Evolutionary conservation across 2,329 filamentous ascomycete species (phyloP), one percentile per base, ranked within the genome.

Genomic region (Lasiodiplodia citricola): DNA sequence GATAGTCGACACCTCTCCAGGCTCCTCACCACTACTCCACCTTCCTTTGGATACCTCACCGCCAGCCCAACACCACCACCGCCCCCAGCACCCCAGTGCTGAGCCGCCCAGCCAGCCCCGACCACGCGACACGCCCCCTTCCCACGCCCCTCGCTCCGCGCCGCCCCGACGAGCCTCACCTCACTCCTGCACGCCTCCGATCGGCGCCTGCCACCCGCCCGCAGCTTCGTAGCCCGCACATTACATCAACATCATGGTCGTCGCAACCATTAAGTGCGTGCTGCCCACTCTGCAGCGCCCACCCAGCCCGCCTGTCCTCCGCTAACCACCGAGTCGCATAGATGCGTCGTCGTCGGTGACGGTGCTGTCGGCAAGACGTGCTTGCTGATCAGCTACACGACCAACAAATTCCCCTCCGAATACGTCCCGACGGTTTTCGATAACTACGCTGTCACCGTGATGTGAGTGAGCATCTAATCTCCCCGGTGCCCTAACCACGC

Each of bases 331-430:
- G 41, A 58, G 28, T 60, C 38, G 28, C 69, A 51, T 72, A 99
- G 96, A 85, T 99, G 96, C 85, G 96, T 99, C 78, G 96, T 99
- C 75, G 96, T 99, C 77, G 96, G 96, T 81, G 96, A 99, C 83
- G 96, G 96, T 94, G 96, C 96, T 74, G 96, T 99, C 75, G 96
- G 96, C 82, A 99, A 99, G 88, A 99, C 96, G 74, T 99, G 96
- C 84, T 90, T 99, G 73, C 90, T 99, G 80, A 99, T 99, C 85
- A 97, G 93, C 81, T 99, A 99, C 84, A 99, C 96, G 73, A 99
- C 96, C 73, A 99, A 99, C 88, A 98, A 98, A 79, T 99, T 99
- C 82, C 96, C 96, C 44, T 97, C 94, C 77, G 96, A 99, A 94
- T 99, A 99, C 82, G 96, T 99, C 69, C 96, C 96, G 65, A 99